Base-by-base conservation (phyloP, 192 early-diverging fungal genomes). In the Coemansia javaensis region DNA sequence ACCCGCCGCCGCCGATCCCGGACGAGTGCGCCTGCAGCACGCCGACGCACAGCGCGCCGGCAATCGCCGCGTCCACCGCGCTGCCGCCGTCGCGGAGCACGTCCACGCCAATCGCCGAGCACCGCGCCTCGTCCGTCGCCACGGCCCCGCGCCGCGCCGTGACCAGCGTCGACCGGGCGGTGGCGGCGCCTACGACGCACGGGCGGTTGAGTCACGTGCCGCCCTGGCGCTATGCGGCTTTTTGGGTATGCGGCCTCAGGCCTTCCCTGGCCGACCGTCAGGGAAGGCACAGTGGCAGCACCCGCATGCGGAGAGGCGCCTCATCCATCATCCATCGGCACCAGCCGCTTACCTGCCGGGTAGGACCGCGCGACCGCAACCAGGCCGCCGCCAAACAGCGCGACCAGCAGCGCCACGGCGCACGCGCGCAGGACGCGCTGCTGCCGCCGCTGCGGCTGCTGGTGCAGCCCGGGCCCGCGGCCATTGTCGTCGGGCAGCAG, bases 1-100 rank as follows among this genome's bases (percentile, higher is more conserved):
- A 95, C 6, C 94, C 94, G 22, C 94, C 94, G 9, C 94, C 92
- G 32, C 94, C 92, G 41, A 98, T 90, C 24, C 94, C 94, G 15
- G 84, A 82, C 13, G 88, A 85, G 68, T 90, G 93, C 34, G 78
- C 84, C 56, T 95, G 88, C 18, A 93, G 82, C n/a, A 87, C 80
- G 35, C 91, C 94, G 44, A 93, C 77, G 53, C 93, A 94, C 14
- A 93, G 75, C 8, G 86, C 77, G 30, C 90, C 79, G 2, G 91
- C 91, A 32, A 98, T 82, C 11, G 88, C 84, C 0, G 90, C 84
- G 65, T 98, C 94, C 0, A 93, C 83, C 2, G 94, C 90, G 30
- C 82, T 89, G 31, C 94, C 94, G 45, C 90, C 90, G 13, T 86
- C 79, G 56, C 83, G 85, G 32, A 98, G 67, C 5, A 87, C 80